Conservation (phyloP, 2,329 filamentous ascomycete genomes). For the Purpureocillium takamizusanense region DNA sequence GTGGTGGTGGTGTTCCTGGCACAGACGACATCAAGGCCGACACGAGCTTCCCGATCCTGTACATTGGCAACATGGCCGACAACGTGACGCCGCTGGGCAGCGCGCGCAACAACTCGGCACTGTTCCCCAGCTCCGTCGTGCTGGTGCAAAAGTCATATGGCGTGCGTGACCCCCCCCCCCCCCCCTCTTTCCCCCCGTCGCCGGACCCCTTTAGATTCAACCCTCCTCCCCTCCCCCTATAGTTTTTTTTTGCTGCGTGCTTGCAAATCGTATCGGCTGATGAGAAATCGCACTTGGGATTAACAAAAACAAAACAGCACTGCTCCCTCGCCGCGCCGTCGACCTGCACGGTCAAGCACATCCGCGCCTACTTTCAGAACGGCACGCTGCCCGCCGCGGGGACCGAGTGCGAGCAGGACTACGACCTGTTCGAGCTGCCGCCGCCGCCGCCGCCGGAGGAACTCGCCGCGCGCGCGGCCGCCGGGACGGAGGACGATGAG, state of each 20-base stretch:
- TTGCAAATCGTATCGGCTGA: no score
- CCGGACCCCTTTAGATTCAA: no score
- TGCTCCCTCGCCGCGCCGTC: slow-evolving; percentile 36
- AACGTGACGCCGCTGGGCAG: slow-evolving; percentile 38
- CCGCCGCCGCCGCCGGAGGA: slow-evolving; percentile 6
- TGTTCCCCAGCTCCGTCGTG: slow-evolving; percentile 35
- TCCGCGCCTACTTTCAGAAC: slow-evolving; percentile 35
- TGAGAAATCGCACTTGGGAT: background rate
- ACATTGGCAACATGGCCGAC: slow-evolving; percentile 33
- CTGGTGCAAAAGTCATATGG: slow-evolving; percentile 42
- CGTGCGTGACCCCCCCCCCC: slow-evolving; percentile 20
- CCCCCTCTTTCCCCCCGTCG: background rate
- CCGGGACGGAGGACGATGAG: background rate
- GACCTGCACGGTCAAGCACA: slow-evolving; percentile 29
- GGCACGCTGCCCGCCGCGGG: slow-evolving; percentile 33
- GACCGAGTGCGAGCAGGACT: slow-evolving; percentile 36
- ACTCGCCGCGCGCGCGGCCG: background rate
- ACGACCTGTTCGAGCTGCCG: slow-evolving; percentile 30
- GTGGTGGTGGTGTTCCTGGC: background rate
- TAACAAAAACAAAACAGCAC: slow-evolving; percentile 27
- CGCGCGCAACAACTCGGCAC: slow-evolving; percentile 32
- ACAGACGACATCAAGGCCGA: slow-evolving; percentile 19
- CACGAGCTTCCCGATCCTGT: slow-evolving; percentile 35
- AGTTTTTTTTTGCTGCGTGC: background rate
- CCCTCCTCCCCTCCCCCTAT: no score